Conservation (phyloP, 805 yeast species). For the Starmerella bombi region DNA sequence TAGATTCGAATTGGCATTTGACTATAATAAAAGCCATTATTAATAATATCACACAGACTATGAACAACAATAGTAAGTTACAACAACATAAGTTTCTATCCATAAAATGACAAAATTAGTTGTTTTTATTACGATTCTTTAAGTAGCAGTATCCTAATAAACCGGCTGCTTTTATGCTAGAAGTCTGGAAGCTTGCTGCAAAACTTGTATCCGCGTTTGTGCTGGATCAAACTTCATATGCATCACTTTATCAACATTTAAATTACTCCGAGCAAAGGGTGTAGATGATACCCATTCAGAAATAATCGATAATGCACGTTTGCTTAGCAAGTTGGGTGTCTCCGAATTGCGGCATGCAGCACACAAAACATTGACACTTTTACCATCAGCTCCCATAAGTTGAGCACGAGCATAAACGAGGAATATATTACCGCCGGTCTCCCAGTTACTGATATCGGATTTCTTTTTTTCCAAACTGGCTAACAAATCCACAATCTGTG, state of each 20-base stretch:
- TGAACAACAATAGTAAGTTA: no score
- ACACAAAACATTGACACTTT: slow-evolving; percentile 2
- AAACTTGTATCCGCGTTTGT: slow-evolving; percentile 10
- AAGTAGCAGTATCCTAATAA: no score
- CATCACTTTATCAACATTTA: slow-evolving; percentile 8
- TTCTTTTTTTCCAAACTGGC: slow-evolving; percentile 18
- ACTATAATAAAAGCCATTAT: no score
- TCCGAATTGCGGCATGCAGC: slow-evolving; percentile 4
- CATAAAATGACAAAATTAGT: no score
- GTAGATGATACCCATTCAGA: slow-evolving; percentile 21
- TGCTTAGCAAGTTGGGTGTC: slow-evolving; percentile 13
- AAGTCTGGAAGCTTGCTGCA: slow-evolving; percentile 15
- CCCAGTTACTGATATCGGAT: slow-evolving; percentile 23
- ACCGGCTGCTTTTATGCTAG: no score
- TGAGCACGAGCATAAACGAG: slow-evolving; percentile 21
- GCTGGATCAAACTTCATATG: slow-evolving; percentile 16
- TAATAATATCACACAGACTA: no score
- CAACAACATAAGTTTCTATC: no score
- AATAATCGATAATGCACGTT: slow-evolving; percentile 23
- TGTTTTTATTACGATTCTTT: no score
- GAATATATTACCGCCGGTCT: slow-evolving; percentile 29
- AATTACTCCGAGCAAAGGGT: slow-evolving; percentile 1
- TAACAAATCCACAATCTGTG: slow-evolving; percentile 20
- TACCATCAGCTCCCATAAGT: neutral
- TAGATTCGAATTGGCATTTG: no score